These are phyloP conservation scores for Gentiana straminea DNA, from an alignment of 257 asterid species.

Conservation along the genomic window DNA sequence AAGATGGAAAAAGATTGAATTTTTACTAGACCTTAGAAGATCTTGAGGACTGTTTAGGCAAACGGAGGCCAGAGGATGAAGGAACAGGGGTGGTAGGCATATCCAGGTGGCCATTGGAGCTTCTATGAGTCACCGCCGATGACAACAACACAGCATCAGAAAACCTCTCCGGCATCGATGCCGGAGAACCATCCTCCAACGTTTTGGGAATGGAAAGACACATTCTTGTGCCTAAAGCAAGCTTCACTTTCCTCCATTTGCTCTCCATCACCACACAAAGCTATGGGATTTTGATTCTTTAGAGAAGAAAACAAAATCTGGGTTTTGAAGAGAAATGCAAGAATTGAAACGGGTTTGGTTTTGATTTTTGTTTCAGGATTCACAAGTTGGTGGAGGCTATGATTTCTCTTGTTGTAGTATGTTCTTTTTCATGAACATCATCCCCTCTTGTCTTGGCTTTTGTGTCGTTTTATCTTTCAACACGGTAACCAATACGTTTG, in stretches of 20 bases:
- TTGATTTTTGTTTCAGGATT: background rate
- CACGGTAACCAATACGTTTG: conserved; percentile 48
- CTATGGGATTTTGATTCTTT: background rate
- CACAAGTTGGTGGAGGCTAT: background rate
- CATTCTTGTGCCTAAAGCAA: conserved; percentile 52
- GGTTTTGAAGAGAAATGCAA: conserved; percentile 24
- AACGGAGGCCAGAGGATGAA: conserved; percentile 63
- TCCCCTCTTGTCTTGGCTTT: conserved; percentile 17
- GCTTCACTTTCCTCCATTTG: conserved; percentile 71
- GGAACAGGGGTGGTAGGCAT: conserved; percentile 68
- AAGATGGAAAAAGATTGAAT: background rate
- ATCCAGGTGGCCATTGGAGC: conserved; percentile 25
- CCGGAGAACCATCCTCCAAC: conserved; percentile 25
- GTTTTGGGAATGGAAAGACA: conserved; percentile 50
- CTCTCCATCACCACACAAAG: conserved; percentile 40
- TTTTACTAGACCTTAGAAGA: conserved; percentile 39
- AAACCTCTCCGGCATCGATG: conserved; percentile 19
- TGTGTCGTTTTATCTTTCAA: conserved; percentile 31
- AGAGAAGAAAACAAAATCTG: conserved; percentile 2
- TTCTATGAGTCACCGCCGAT: conserved; percentile 22
- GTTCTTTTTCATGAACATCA: background rate
- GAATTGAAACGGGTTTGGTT: conserved; percentile 7
- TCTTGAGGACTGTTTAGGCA: conserved; percentile 39
- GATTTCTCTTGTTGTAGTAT: background rate
- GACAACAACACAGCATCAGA: conserved; percentile 33